Base-by-base conservation (phyloP, 371 early-diverging fungal species). In the Actinomortierella wolfii region DNA sequence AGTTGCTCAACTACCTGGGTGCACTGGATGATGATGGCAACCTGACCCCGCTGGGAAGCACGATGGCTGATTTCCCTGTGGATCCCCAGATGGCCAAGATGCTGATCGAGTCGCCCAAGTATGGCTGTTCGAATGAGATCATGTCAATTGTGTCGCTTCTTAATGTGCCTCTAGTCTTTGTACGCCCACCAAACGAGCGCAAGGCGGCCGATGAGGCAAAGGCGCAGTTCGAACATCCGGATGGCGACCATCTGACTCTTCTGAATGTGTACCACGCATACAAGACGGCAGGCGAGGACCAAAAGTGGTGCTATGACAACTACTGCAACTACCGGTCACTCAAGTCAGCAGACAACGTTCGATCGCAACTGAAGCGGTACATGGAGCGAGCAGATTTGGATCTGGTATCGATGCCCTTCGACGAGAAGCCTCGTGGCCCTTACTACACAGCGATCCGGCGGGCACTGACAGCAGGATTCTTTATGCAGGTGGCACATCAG, bases 401-500 rank as follows among this genome's bases (percentile, higher is more conserved):
- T 26, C 59, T 94, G 47, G 76, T 89, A 7, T 89, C 91, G 0
- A 89, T 89, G 24, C 74, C 83, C n/a, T 92, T 92, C 68, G 88
- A 87, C 42, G 87, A 89, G 60, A 79, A 84, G 56, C 71, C 80
- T 11, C 67, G 57, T 48, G 74, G 74, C 20, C 57, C 64, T 11
- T 96, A 93, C 51, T 96, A 94, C 68, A 78, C 77, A 23, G 93
- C 92, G 51, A 95, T 98, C 56, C 86, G 97, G 56, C 85, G 86
- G 68, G 95, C 97, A 1, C 76, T 99, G 61, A 77, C 88, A 0
- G 79, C 92, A 14, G 98, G 98, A 20, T 97, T 91, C 83, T 98
- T 97, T 76, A 98, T 97, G 98, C 97, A 97, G 76, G 96, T 93
- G 0, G 99, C 96, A 1, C 95, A 97, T 76, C 76, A 92, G 52